phyloP scores from a whole-genome alignment of 371 early-diverging fungal species.

The Mucor velutinosus region DNA sequence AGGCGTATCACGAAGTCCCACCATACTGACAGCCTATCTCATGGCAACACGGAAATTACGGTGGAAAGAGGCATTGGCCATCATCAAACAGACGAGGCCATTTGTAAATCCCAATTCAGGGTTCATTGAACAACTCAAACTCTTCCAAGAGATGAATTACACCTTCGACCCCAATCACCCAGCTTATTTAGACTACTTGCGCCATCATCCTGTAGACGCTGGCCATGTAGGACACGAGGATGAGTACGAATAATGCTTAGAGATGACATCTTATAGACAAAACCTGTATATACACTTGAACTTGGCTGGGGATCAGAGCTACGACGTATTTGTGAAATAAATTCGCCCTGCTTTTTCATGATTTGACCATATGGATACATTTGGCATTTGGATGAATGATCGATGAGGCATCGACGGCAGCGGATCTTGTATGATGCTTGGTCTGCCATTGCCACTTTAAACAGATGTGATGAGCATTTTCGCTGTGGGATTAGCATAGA shows the following conservation, averaged over 20 bases:
- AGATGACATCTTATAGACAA: neutral
- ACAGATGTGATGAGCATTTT: too few species aligned
- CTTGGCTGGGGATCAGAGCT: too few species aligned
- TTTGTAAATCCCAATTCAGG: conserved; percentile 76
- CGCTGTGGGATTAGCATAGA: too few species aligned
- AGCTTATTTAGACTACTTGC: conserved; percentile 66
- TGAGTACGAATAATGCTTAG: conserved; percentile 11
- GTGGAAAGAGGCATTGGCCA: conserved; percentile 56
- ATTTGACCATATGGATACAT: too few species aligned
- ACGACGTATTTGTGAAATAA: too few species aligned
- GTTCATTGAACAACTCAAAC: conserved; percentile 66
- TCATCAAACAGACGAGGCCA: conserved; percentile 54
- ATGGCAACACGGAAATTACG: conserved; percentile 60
- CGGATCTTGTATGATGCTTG: too few species aligned
- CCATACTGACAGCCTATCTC: conserved; percentile 62
- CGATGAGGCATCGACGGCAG: too few species aligned
- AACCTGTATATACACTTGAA: too few species aligned
- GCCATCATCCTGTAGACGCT: conserved; percentile 38
- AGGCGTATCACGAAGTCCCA: conserved; percentile 51
- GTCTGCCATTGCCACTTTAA: too few species aligned
- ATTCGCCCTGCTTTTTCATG: too few species aligned
- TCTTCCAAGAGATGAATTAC: conserved; percentile 68
- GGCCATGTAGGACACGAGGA: conserved; percentile 41
- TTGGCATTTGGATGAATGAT: too few species aligned
- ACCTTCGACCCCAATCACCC: conserved; percentile 55